These are phyloP conservation scores for Adiantum capillusveneris DNA, from an alignment of 75 land plant species.

Conservation along the genomic window DNA sequence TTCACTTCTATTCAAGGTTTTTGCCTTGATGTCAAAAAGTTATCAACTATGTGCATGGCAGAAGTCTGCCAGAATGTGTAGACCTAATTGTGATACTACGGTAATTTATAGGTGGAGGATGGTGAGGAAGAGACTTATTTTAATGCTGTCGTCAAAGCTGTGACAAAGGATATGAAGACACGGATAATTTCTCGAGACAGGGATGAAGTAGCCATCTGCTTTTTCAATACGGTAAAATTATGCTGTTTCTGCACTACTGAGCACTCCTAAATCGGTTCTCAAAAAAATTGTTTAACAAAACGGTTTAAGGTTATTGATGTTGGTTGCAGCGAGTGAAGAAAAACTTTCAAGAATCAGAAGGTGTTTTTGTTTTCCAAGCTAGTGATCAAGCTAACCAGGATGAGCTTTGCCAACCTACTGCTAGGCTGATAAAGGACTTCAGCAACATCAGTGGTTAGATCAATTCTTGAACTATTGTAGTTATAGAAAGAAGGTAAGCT, in stretches of 20 bases:
- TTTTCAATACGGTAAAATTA: conserved; percentile 69
- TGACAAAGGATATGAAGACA: conserved; percentile 64
- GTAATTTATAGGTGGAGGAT: conserved; percentile 23
- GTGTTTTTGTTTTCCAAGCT: conserved; percentile 79
- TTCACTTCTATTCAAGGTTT: too few relatives aligned
- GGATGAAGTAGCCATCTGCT: conserved; percentile 96
- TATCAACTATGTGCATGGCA: too few relatives aligned
- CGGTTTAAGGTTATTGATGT: not conserved
- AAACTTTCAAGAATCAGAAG: conserved; percentile 69
- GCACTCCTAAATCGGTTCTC: too few relatives aligned
- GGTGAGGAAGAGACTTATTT: conserved; percentile 53
- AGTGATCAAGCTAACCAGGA: conserved; percentile 37
- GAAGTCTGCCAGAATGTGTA: too few relatives aligned
- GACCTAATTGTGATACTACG: too few relatives aligned
- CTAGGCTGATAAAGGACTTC: conserved; percentile 76
- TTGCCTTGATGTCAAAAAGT: too few relatives aligned
- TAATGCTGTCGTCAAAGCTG: conserved; percentile 48
- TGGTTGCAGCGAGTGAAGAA: conserved; percentile 66
- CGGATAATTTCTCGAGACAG: conserved; percentile 65
- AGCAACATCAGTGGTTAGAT: conserved; percentile 47
- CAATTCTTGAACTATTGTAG: too few relatives aligned
- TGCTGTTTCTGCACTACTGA: too few relatives aligned
- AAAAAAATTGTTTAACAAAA: not conserved
- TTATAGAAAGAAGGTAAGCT: too few relatives aligned
- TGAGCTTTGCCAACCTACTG: conserved; percentile 62